Evolutionary conservation across 1,284 basidiomycete genomes (phyloP).

Genomic region (Tilletia walkeri): DNA sequence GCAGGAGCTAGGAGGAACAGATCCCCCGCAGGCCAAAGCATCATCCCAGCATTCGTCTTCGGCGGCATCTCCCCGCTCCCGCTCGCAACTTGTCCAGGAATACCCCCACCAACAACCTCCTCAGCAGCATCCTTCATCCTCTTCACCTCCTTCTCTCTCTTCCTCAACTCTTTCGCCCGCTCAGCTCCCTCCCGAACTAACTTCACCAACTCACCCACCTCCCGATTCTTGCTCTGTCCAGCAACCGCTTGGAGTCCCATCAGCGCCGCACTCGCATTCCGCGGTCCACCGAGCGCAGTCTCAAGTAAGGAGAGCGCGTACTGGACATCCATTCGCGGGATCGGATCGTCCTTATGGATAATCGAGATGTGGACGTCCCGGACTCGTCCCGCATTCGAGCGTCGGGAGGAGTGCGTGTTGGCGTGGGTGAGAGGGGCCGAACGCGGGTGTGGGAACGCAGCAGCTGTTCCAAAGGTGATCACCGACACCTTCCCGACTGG

Average conservation of each 20-base stretch:
- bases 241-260: not conserved
- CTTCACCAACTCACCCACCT: constrained; percentile 9
- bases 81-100: not conserved
- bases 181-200: not conserved
- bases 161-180: constrained; percentile 7
- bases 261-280: not conserved
- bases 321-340: constrained; percentile 4
- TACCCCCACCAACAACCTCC: constrained; percentile 7
- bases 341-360: constrained; percentile 8
- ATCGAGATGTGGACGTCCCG: not conserved
- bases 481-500: constrained; percentile 14
- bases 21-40: constrained; percentile 11
- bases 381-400: not conserved
- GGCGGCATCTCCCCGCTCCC: too few relatives aligned
- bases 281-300: constrained; percentile 8
- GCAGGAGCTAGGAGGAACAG: constrained; percentile 6
- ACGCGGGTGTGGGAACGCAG: constrained; percentile 5
- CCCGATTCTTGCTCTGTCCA: not conserved
- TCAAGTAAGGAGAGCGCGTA: constrained; percentile 14
- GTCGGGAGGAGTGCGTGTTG: constrained; percentile 11
- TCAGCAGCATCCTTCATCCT: not conserved
- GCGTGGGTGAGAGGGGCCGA: constrained; percentile 13
- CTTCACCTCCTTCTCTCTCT: constrained; percentile 8
- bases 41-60: not conserved
- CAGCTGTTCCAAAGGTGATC: constrained; percentile 4